Evolutionary conservation across 352 stramenopile species (phyloP).

Genomic region (Peronospora farinosa): DNA sequence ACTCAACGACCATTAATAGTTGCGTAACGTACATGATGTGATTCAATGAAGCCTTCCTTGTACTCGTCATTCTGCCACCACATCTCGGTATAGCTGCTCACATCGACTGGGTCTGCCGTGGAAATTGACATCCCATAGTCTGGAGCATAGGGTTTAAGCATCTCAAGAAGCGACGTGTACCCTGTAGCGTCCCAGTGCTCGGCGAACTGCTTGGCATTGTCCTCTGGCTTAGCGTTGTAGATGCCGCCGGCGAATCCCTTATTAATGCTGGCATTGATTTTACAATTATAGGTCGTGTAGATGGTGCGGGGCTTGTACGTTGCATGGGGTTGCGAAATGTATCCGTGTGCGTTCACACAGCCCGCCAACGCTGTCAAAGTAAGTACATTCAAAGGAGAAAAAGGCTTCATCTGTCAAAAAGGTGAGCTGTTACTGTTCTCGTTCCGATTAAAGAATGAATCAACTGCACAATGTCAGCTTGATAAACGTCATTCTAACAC

Average conservation of each 20-base stretch:
- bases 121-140: slow-evolving; percentile 30
- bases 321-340: slow-evolving; percentile 20
- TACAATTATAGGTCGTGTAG: slow-evolving; percentile 25
- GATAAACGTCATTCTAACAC: slow-evolving; percentile 1
- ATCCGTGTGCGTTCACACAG: slow-evolving; percentile 14
- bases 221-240: slow-evolving; percentile 29
- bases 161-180: slow-evolving; percentile 32
- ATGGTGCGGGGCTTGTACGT: slow-evolving; percentile 23
- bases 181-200: slow-evolving; percentile 24
- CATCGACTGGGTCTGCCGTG: slow-evolving; percentile 23
- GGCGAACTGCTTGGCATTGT: slow-evolving; percentile 32
- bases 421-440: too few relatives aligned
- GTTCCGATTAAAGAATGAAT: too few relatives aligned
- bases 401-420: slow-evolving; percentile 3
- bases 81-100: slow-evolving; percentile 28
- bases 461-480: slow-evolving; percentile 7
- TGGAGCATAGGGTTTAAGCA: slow-evolving; percentile 30
- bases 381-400: slow-evolving; percentile 6
- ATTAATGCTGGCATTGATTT: slow-evolving; percentile 27
- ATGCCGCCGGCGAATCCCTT: slow-evolving; percentile 24
- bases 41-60: slow-evolving; percentile 31
- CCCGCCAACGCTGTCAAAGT: slow-evolving; percentile 11
- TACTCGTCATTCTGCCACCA: slow-evolving; percentile 42
- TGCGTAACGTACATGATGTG: slow-evolving; percentile 31
- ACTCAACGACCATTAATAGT: too few relatives aligned